Evolutionary conservation across 352 stramenopile species (phyloP).

Genomic region (Pythium brachiatum): DNA sequence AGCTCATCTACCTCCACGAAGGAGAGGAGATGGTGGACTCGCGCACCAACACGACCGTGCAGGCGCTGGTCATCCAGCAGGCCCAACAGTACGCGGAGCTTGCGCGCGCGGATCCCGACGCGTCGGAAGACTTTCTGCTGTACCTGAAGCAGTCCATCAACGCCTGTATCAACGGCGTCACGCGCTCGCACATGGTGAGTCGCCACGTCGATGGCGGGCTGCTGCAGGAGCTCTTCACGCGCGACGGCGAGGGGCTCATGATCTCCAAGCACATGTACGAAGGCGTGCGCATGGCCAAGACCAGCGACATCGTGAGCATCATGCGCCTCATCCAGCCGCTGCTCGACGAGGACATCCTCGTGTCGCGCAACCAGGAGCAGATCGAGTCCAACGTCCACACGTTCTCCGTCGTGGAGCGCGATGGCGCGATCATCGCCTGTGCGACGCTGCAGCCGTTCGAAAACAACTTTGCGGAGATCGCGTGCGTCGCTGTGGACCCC

Average conservation of each 20-base stretch:
- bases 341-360: slow-evolving; percentile 84
- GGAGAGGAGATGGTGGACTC: slow-evolving; percentile 85
- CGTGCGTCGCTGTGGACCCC: slow-evolving; percentile 87
- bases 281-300: slow-evolving; percentile 90
- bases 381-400: slow-evolving; percentile 89
- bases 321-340: slow-evolving; percentile 88
- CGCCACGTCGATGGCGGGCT: slow-evolving; percentile 87
- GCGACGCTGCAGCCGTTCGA: slow-evolving; percentile 89
- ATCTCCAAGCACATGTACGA: slow-evolving; percentile 98
- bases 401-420: slow-evolving; percentile 86
- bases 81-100: slow-evolving; percentile 82
- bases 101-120: slow-evolving; percentile 41
- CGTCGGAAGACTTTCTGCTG: slow-evolving; percentile 69
- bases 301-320: slow-evolving; percentile 90
- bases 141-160: slow-evolving; percentile 86
- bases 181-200: slow-evolving; percentile 82
- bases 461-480: slow-evolving; percentile 89
- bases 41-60: slow-evolving; percentile 72
- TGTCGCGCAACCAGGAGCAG: slow-evolving; percentile 85
- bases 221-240: slow-evolving; percentile 97
- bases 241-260: slow-evolving; percentile 95
- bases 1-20: slow-evolving; percentile 90
- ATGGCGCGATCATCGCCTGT: slow-evolving; percentile 88
- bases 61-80: slow-evolving; percentile 78
- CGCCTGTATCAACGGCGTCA: slow-evolving; percentile 82